A percentile compares a stretch with the other conserved stretches of the same genome.
These are phyloP conservation scores for Aphanoascus verrucosus DNA, from an alignment of 2,329 filamentous ascomycete genomes.

Conservation along the genomic window DNA sequence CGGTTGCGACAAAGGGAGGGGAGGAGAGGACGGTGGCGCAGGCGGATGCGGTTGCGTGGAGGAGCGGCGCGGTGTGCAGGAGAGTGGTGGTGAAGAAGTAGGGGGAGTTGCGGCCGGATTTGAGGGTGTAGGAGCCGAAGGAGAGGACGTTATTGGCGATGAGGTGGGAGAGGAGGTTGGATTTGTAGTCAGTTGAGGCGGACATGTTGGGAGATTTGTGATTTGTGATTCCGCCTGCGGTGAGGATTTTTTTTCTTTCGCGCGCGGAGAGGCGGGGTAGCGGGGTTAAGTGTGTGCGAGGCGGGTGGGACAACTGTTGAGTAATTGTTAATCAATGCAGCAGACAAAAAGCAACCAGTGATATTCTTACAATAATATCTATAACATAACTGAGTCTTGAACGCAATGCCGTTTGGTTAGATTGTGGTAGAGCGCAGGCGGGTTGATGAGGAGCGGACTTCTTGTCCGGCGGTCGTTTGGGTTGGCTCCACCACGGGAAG, in stretches of 20 bases:
- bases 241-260: background rate
- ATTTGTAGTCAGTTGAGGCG: conserved; percentile 24
- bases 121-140: conserved; percentile 54
- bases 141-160: conserved; percentile 34
- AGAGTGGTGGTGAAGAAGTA: conserved; percentile 98
- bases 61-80: conserved; percentile 71
- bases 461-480: background rate
- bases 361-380: too few species aligned
- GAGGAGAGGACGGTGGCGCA: conserved; percentile 52
- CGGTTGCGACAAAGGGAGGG: conserved; percentile 22
- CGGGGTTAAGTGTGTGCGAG: background rate
- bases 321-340: too few species aligned
- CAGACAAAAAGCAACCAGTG: too few species aligned
- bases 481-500: too few species aligned
- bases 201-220: conserved; percentile 1
- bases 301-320: background rate
- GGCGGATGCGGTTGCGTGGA: conserved; percentile 66
- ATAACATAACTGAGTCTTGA: too few species aligned
- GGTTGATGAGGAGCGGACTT: background rate
- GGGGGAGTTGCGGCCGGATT: conserved; percentile 78
- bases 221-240: background rate
- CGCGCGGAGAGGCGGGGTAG: background rate
- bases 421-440: background rate
- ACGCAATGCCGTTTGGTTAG: too few species aligned
- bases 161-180: conserved; percentile 29